These are phyloP conservation scores for Nakazawaea anatomiae DNA, from an alignment of 805 yeast genomes.

Conservation along the genomic window DNA sequence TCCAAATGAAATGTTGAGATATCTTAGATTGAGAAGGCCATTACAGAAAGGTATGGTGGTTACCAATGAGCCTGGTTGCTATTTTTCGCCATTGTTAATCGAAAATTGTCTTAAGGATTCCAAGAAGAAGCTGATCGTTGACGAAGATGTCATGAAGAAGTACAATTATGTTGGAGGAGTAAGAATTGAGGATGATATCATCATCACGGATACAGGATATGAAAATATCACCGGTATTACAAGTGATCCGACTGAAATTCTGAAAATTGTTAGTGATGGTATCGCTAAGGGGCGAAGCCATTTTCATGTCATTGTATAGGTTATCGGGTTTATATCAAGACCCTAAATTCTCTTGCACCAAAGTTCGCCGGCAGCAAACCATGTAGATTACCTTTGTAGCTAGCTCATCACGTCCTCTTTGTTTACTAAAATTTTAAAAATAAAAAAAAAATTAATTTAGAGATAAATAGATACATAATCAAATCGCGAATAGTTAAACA, in stretches of 20 bases:
- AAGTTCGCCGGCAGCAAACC: no score
- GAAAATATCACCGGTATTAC: slow-evolving; percentile 83
- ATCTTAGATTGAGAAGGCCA: slow-evolving; percentile 74
- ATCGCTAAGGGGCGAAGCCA: slow-evolving; percentile 50
- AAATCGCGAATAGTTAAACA: neutral
- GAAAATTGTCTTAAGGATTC: slow-evolving; percentile 52
- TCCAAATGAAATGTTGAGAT: slow-evolving; percentile 66
- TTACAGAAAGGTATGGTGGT: slow-evolving; percentile 76
- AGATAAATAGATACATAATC: no score
- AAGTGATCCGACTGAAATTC: slow-evolving; percentile 78
- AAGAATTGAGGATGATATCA: slow-evolving; percentile 89
- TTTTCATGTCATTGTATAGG: slow-evolving; percentile 52
- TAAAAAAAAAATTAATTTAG: neutral
- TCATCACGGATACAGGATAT: slow-evolving; percentile 69
- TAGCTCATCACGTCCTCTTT: neutral
- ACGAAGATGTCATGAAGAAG: slow-evolving; percentile 59
- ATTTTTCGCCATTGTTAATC: slow-evolving; percentile 79
- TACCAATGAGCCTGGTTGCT: slow-evolving; percentile 93
- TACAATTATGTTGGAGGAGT: slow-evolving; percentile 96
- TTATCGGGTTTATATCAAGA: no score
- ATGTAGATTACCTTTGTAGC: neutral
- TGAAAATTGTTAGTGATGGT: slow-evolving; percentile 70
- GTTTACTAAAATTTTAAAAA: neutral
- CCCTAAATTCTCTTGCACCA: no score
- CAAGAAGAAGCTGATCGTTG: slow-evolving; percentile 49